Evolutionary conservation across 2,329 filamentous ascomycete genomes (phyloP).

Genomic region (Talaromyces atroroseus): DNA sequence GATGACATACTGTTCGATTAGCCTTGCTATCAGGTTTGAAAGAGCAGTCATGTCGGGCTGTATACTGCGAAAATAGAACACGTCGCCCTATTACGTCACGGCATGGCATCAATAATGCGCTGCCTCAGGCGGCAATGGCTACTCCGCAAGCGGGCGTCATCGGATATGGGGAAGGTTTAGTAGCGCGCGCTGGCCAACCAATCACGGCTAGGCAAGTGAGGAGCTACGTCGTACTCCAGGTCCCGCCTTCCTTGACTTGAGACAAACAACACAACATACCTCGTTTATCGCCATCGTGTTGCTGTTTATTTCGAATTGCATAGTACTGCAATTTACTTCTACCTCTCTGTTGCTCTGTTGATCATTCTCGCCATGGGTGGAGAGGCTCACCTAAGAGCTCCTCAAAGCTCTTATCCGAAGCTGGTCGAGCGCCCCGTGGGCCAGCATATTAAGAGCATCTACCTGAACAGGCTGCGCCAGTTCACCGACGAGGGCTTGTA

Average conservation of each 20-base stretch:
- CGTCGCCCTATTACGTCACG: too few relatives aligned
- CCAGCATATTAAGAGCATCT: conserved; percentile 78
- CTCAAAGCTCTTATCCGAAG: conserved; percentile 43
- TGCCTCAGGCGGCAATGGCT: not conserved
- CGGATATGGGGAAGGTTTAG: not conserved
- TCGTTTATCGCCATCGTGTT: not conserved
- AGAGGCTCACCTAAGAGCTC: conserved; percentile 30
- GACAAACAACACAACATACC: not conserved
- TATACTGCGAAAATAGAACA: too few relatives aligned
- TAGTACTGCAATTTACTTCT: not conserved
- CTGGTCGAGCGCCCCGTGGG: conserved; percentile 54
- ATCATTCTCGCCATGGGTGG: conserved; percentile 28
- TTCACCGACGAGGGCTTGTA: conserved; percentile 80
- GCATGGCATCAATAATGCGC: too few relatives aligned
- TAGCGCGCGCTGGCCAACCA: not conserved
- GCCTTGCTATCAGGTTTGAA: too few relatives aligned
- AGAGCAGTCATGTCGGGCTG: too few relatives aligned
- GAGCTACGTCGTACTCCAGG: not conserved
- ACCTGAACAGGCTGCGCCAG: conserved; percentile 73
- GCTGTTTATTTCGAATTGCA: not conserved
- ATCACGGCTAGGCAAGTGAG: not conserved
- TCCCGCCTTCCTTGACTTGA: not conserved
- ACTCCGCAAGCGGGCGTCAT: conserved; percentile 4
- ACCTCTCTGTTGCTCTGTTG: not conserved
- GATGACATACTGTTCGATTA: too few relatives aligned